A percentile compares a stretch with the other conserved stretches of the same genome.
These are phyloP conservation scores for Phytophthora foliorum DNA, from an alignment of 352 stramenopile species.

Conservation along the genomic window DNA sequence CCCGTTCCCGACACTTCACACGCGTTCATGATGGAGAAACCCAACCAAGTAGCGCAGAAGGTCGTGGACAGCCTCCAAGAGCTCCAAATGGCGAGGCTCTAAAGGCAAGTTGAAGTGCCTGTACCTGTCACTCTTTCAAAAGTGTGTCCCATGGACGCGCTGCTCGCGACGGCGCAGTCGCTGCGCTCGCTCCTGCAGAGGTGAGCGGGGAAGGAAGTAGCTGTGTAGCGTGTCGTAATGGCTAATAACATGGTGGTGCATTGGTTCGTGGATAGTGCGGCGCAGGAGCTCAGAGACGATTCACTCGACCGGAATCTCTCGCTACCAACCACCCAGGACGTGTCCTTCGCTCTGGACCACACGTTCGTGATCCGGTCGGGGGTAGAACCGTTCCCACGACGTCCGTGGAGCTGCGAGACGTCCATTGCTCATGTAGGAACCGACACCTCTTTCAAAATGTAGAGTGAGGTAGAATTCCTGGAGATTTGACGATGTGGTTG, in stretches of 20 bases:
- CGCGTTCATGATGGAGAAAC: slow-evolving; percentile 49
- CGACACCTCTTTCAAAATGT: neutral
- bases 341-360: slow-evolving; percentile 45
- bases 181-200: slow-evolving; percentile 53
- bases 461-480: neutral
- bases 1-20: slow-evolving; percentile 42
- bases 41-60: slow-evolving; percentile 28
- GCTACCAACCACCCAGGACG: slow-evolving; percentile 22
- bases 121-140: neutral
- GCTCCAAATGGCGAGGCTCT: neutral
- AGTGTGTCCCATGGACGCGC: slow-evolving; percentile 35
- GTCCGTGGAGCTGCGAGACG: slow-evolving; percentile 44
- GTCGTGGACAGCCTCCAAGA: slow-evolving; percentile 34
- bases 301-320: slow-evolving; percentile 21
- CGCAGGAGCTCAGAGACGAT: slow-evolving; percentile 16
- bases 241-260: slow-evolving; percentile 2
- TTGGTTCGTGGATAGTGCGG: slow-evolving; percentile 24
- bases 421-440: slow-evolving; percentile 46
- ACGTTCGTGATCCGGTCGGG: slow-evolving; percentile 43
- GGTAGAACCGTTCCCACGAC: slow-evolving; percentile 31
- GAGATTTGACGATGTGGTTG: neutral
- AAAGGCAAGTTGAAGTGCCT: slow-evolving; percentile 1
- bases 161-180: slow-evolving; percentile 40
- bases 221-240: neutral
- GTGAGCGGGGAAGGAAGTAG: slow-evolving; percentile 15